Percentiles rank a stretch among this genome's conserved stretches.
phyloP scores from a whole-genome alignment of 345 rosid species.

The Geranium rotundifolium region DNA sequence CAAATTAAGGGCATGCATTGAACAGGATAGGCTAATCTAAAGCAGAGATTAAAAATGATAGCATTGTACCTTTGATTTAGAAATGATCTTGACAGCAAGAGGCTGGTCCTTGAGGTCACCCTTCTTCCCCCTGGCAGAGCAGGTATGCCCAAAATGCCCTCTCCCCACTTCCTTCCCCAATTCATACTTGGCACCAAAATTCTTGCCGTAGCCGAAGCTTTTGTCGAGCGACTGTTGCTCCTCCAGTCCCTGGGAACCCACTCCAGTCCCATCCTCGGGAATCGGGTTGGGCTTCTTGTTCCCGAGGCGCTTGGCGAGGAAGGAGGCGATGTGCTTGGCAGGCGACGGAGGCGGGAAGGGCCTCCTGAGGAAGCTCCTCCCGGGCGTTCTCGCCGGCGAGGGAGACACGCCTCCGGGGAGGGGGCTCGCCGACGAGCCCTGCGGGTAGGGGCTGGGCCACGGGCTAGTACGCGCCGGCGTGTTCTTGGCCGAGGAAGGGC shows the following conservation, averaged over 20 bases:
- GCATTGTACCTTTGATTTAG: not conserved
- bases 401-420: not conserved
- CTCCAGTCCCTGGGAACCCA: too few relatives aligned
- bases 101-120: constrained; percentile 24
- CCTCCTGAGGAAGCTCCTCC: constrained; percentile 52
- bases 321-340: constrained; percentile 26
- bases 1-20: not conserved
- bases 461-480: not conserved
- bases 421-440: not conserved
- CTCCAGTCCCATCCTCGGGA: constrained; percentile 23
- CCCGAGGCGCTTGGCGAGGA: constrained; percentile 11
- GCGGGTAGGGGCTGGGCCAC: not conserved
- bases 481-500: not conserved
- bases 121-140: constrained; percentile 22
- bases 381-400: constrained; percentile 64
- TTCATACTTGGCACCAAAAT: constrained; percentile 18
- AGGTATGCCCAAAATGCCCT: constrained; percentile 28
- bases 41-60: not conserved
- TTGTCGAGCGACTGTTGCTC: constrained; percentile 19
- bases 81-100: constrained; percentile 26
- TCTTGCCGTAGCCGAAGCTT: constrained; percentile 27
- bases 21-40: too few relatives aligned
- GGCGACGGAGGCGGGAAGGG: constrained; percentile 53
- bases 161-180: constrained; percentile 29
- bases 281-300: constrained; percentile 23